These are phyloP conservation scores for Fusarium globosum DNA, from an alignment of 2,329 filamentous ascomycete genomes.

Conservation along the genomic window DNA sequence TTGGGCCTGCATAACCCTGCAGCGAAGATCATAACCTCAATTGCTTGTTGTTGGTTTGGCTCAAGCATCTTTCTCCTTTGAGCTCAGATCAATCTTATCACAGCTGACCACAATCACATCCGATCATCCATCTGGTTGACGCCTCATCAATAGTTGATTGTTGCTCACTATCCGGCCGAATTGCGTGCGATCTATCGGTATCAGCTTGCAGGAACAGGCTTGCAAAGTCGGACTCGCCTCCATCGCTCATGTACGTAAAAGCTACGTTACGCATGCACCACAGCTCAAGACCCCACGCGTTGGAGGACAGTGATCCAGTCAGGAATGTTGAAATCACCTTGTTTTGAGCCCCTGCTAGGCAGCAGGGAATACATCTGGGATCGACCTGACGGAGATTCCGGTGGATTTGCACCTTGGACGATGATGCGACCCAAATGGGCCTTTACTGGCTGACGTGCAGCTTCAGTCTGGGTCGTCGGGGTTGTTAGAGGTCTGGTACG, in stretches of 20 bases:
- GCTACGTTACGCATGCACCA: slow-evolving; percentile 12
- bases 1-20: neutral
- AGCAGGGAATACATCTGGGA: slow-evolving; percentile 20
- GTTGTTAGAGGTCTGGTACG: slow-evolving; percentile 33
- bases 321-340: slow-evolving; percentile 1
- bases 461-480: slow-evolving; percentile 35
- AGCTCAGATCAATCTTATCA: neutral
- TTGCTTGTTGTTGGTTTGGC: neutral
- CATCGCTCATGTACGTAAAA: slow-evolving; percentile 15
- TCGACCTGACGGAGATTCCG: slow-evolving; percentile 30
- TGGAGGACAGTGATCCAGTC: slow-evolving; percentile 33
- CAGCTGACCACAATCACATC: slow-evolving; percentile 2
- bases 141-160: slow-evolving; percentile 7
- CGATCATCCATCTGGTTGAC: neutral
- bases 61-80: neutral
- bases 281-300: slow-evolving; percentile 27
- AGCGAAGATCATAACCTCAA: neutral
- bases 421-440: slow-evolving; percentile 29
- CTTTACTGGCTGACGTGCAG: slow-evolving; percentile 27
- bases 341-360: slow-evolving; percentile 16
- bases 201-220: slow-evolving; percentile 5
- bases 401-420: slow-evolving; percentile 10
- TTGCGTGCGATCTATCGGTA: slow-evolving; percentile 24
- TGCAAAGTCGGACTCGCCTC: slow-evolving; percentile 8
- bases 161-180: slow-evolving; percentile 1